Conservation (phyloP, 2,329 filamentous ascomycete genomes). For the Alternaria gansuensis region DNA sequence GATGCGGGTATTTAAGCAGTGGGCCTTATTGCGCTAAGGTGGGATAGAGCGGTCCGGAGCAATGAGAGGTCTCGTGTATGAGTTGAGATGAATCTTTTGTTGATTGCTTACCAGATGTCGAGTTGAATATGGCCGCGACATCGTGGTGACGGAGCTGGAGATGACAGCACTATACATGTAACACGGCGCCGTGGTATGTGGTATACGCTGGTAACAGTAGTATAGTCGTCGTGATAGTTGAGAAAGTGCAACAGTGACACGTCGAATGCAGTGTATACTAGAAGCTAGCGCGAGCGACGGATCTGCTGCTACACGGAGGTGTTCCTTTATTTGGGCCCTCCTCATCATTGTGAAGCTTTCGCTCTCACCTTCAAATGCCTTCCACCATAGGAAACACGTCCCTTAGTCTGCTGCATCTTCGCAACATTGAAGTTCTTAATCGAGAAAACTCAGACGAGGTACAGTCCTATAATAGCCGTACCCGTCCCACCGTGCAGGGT, state of each 20-base stretch:
- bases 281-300: background rate
- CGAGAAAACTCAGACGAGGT: conserved; percentile 35
- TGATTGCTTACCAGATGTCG: too few relatives aligned
- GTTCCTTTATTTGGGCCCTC: background rate
- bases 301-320: background rate
- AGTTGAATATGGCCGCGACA: background rate
- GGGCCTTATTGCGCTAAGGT: too few relatives aligned
- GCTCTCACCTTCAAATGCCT: background rate
- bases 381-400: conserved; percentile 29
- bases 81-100: too few relatives aligned
- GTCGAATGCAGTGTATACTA: too few relatives aligned
- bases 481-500: conserved; percentile 22
- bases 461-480: conserved; percentile 39
- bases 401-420: conserved; percentile 49
- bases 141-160: background rate
- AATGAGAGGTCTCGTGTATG: too few relatives aligned
- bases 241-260: background rate
- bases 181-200: too few relatives aligned
- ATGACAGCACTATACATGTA: too few relatives aligned
- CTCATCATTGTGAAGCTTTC: background rate
- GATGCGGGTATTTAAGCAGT: too few relatives aligned
- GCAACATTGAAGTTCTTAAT: conserved; percentile 49
- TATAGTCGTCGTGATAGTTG: background rate
- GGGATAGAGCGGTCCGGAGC: too few relatives aligned
- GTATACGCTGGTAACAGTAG: background rate